Evolutionary conservation across 1,284 basidiomycete genomes (phyloP).

Genomic region (Apiotrichum gamsii): DNA sequence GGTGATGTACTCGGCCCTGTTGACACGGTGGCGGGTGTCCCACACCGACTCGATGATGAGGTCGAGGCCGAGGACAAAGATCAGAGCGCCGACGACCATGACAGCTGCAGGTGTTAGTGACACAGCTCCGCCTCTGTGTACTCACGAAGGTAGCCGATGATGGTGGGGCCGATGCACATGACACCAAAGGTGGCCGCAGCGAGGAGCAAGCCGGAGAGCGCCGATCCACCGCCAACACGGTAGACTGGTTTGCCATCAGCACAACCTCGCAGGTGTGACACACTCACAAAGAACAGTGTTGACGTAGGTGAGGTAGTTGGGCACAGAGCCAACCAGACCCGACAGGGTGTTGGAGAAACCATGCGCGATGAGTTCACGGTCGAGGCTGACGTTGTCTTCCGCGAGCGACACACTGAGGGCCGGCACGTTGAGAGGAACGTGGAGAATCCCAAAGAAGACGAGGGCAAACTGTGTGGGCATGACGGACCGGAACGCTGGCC

Average conservation of each 20-base stretch:
- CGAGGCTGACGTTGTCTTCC: slow-evolving; percentile 82
- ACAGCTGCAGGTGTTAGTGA: slow-evolving; percentile 55
- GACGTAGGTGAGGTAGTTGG: slow-evolving; percentile 59
- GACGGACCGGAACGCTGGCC: slow-evolving; percentile 63
- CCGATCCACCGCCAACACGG: slow-evolving; percentile 81
- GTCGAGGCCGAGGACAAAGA: slow-evolving; percentile 92
- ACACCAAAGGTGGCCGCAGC: slow-evolving; percentile 67
- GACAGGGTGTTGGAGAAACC: slow-evolving; percentile 84
- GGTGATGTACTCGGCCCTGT: slow-evolving; percentile 56
- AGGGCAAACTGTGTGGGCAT: slow-evolving; percentile 55
- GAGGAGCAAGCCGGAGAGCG: slow-evolving; percentile 79
- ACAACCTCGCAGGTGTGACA: background rate
- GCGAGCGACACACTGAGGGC: slow-evolving; percentile 89
- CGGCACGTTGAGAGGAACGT: slow-evolving; percentile 89
- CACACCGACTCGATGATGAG: slow-evolving; percentile 91
- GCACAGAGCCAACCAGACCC: slow-evolving; percentile 67
- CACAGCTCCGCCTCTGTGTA: no score
- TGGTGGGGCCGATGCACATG: slow-evolving; percentile 62
- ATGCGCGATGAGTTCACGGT: slow-evolving; percentile 87
- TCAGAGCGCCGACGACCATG: slow-evolving; percentile 83
- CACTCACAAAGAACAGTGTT: slow-evolving; percentile 71
- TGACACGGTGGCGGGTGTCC: slow-evolving; percentile 88
- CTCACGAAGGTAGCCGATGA: slow-evolving; percentile 82
- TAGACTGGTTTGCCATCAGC: slow-evolving; percentile 62
- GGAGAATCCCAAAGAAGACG: slow-evolving; percentile 60